Evolutionary conservation across 1,284 basidiomycete species (phyloP).

Genomic region (Pyrrhoderma lamaoense): DNA sequence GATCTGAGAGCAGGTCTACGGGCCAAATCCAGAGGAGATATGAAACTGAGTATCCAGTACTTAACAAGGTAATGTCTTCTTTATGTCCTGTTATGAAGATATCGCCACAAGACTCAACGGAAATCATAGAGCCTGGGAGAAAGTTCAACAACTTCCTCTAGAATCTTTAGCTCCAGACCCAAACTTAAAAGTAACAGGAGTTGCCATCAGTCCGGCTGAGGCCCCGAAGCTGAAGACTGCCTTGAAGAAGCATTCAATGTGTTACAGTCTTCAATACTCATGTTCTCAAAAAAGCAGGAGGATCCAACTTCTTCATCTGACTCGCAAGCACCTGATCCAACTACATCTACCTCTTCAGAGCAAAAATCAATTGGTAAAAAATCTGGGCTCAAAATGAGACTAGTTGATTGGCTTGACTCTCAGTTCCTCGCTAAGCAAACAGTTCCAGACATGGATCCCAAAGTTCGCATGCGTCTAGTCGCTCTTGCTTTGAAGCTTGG

Average conservation of each 20-base stretch:
- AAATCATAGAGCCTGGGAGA: slow-evolving; percentile 51
- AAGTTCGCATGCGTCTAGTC: slow-evolving; percentile 51
- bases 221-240: slow-evolving; percentile 46
- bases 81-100: background rate
- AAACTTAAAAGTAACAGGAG: slow-evolving; percentile 62
- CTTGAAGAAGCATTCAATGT: slow-evolving; percentile 45
- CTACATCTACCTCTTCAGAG: background rate
- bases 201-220: slow-evolving; percentile 58
- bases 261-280: slow-evolving; percentile 32
- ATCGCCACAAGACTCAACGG: background rate
- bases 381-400: too few species aligned
- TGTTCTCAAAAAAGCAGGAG: background rate
- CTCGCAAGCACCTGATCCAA: background rate
- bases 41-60: slow-evolving; percentile 46
- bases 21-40: slow-evolving; percentile 54
- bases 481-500: slow-evolving; percentile 64
- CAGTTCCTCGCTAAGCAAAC: background rate
- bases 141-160: slow-evolving; percentile 42
- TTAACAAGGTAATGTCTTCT: slow-evolving; percentile 41
- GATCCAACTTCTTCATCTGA: background rate
- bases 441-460: slow-evolving; percentile 27
- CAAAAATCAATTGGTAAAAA: too few species aligned
- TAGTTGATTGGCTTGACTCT: background rate
- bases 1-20: slow-evolving; percentile 60
- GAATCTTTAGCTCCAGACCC: slow-evolving; percentile 43